Base-by-base conservation (phyloP, 306 rosid genomes). In the Pyrus pyrifolia region DNA sequence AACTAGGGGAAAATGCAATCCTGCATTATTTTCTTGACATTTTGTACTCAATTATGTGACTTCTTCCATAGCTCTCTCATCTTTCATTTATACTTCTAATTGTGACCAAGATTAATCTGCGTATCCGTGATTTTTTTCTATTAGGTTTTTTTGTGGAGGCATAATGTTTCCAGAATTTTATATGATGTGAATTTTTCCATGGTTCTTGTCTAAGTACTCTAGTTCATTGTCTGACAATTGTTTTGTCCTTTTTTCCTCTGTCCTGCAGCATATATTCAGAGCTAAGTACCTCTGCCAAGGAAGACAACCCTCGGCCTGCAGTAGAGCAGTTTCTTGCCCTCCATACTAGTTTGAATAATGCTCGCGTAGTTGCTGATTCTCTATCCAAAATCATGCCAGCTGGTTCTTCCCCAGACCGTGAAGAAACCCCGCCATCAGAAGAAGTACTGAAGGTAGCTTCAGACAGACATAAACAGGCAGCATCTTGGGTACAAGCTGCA, bases 401-500 rank as follows among this genome's bases (percentile, higher is more conserved):
- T 42, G 77, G 79, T 82, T 70, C 88, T 59, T 85, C 87, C 76
- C 86, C 82, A 25, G 97, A 92, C 46, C n/a, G 19, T 52, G 96
- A 92, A 82, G 89, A 79, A 75, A 83, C 35, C 35, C 35, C 4
- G 64, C 57, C 73, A 23, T 80, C 83, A 4, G 98, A 96, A 89
- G 97, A 91, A 86, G 83, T 86, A 72, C 57, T 76, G 62, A 87
- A 87, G 82, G 72, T 92, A 78, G 82, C 87, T 46, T 85, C 86
- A 30, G 90, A 88, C 31, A 86, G 85, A 69, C 85, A 79, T 71
- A 95, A 89, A 61, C 87, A 66, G 42, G 96, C 98, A 40, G 83
- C 92, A 68, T 81, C 85, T 27, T 96, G 99, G 99, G 91, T 96
- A 45, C 98, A 92, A 85, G 91, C 97, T 73, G 96, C 99, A 44